Evolutionary conservation across 148 eudicot species (phyloP), one percentile per base, ranked within the genome.

Genomic region (Polygonum aviculare): DNA sequence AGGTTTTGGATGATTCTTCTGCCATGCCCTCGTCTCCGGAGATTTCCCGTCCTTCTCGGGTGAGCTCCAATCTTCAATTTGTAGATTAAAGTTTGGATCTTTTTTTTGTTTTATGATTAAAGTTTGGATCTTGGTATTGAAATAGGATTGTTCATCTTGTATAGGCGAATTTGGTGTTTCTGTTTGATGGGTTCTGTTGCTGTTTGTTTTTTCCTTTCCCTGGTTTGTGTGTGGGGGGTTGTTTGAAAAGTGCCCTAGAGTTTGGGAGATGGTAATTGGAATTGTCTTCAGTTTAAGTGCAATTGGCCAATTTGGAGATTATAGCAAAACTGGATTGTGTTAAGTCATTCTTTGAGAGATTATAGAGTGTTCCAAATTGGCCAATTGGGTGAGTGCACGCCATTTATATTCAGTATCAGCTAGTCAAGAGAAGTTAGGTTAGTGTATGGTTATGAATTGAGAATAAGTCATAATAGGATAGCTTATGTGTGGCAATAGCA

Each of bases 31-130:
- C 69, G 4, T 69, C 76, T 10, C 59, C 83, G 60, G 86, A 84
- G 3, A 71, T 63, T 12, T 31, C 78, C 62, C 76, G 75, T n/a
- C 80, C 77, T 47, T 75, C 83, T 81, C 72, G 88, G 92, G 98
- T 93, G 90, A 72, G 93, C 80, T 22, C 76, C 60, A 51, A 72
- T 78, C 69, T 18, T 18, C 26, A 19, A 11, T 26, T 62, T 11
- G 31, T 0, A 31, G 69, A 62, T 70, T 44, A 9, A 14, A 33
- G 9, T 45, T 26, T 76, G 72, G 16, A 36, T 36, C 6, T 54
- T 74, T n/a, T n/a, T n/a, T n/a, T n/a, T n/a, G n/a, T n/a, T n/a
- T n/a, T n/a, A n/a, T n/a, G 69, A 62, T 70, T 44, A 9, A 14
- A 33, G 9, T 45, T 26, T 76, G 72, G 16, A 36, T 36, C 6